Evolutionary conservation across 306 rosid species (phyloP).

Genomic region (Citrullus colocynthis): DNA sequence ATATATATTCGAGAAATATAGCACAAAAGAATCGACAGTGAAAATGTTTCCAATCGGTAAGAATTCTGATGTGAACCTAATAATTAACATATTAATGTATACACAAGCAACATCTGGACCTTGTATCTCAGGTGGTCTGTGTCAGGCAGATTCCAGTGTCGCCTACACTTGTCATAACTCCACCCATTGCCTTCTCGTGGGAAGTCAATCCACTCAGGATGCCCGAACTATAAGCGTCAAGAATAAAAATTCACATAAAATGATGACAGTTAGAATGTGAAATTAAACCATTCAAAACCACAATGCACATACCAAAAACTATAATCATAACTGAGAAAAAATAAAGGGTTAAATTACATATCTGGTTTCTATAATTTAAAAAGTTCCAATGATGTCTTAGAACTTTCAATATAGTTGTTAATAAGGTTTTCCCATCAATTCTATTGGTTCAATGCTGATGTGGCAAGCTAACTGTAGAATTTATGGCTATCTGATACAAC

Average conservation of each 20-base stretch:
- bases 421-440: background rate
- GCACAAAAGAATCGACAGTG: background rate
- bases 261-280: background rate
- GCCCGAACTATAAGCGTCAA: slow-evolving; percentile 57
- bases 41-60: background rate
- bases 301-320: background rate
- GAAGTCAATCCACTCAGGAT: slow-evolving; percentile 98
- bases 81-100: background rate
- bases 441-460: background rate
- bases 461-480: background rate
- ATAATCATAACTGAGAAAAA: background rate
- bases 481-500: background rate
- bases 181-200: slow-evolving; percentile 98
- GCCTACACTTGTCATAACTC: slow-evolving; percentile 93
- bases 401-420: background rate
- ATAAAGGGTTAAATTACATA: background rate
- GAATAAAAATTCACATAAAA: slow-evolving; percentile 8
- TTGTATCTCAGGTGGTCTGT: slow-evolving; percentile 79
- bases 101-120: slow-evolving; percentile 22
- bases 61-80: background rate
- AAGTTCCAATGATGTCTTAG: background rate
- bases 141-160: slow-evolving; percentile 85
- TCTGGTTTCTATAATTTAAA: background rate
- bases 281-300: background rate
- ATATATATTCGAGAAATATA: background rate